Evolutionary conservation across 148 eudicot species (phyloP), one percentile per base, ranked within the genome.

Genomic region (Arctostaphylos glauca): DNA sequence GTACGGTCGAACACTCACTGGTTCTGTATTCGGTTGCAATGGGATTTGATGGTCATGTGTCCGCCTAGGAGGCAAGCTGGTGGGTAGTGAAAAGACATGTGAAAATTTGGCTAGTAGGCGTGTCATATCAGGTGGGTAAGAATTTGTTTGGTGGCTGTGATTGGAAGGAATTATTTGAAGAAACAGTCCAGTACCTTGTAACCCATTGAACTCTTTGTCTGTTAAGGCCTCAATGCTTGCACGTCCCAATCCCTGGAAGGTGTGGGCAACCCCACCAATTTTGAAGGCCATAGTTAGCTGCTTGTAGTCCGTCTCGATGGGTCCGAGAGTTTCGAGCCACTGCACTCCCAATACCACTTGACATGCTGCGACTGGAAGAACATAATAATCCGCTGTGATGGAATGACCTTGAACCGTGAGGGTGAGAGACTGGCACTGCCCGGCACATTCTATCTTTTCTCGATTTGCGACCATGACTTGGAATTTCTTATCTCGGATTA

Each of bases 381-480:
- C 38, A n/a, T 70, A 81, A 5, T 50, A 72, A 15, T 74, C 68
- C 0, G 79, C 41, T 0, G 70, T 31, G 15, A 81, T 31, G 0
- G 66, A 3, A 15, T 23, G 10, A 0, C 79, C 54, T 54, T 73
- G 79, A 15, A 81, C 44, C 0, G 23, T 21, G 9, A 81, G 47
- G 2, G 79, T 74, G 14, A 73, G 79, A 0, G 12, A 54, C 5
- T 6, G 31, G 5, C 44, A 74, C 3, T 47, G 68, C 3, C 71
- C 79, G 0, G 14, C 10, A 5, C 84, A 73, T 5, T 55, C 44
- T 9, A 81, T 46, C 41, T 43, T 55, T 1, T 81, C 84, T n/a
- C 79, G 25, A n/a, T 81, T 81, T 1, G 70, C 84, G 9, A 81
- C 84, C 54, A 81, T 48, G 2, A 82, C 84, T 25, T 75, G 9